phyloP scores from a whole-genome alignment of 1,284 basidiomycete genomes.

The Hemileia vastatrix region DNA sequence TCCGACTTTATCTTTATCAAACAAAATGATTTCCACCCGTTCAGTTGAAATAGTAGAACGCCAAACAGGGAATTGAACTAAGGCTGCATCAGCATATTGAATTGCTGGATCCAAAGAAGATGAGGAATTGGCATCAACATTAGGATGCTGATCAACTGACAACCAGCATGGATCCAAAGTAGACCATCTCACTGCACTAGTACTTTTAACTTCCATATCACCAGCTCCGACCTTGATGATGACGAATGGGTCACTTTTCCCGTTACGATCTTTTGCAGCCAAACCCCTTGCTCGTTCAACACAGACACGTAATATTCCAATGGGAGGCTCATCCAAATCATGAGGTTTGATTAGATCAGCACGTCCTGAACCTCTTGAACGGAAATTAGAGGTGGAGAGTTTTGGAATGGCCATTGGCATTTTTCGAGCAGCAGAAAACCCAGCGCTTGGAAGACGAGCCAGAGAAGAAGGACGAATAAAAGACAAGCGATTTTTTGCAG shows the following conservation, averaged over 20 bases:
- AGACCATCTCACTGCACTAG: slow-evolving; percentile 25
- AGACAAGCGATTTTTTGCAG: too few species aligned
- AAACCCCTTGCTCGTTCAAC: slow-evolving; percentile 26
- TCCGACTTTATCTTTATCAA: slow-evolving; percentile 29
- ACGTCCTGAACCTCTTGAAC: too few species aligned
- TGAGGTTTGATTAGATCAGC: too few species aligned
- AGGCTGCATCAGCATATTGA: too few species aligned
- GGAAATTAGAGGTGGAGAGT: too few species aligned
- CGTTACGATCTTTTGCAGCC: slow-evolving; percentile 37
- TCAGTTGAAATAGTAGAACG: not conserved
- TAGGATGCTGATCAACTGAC: not conserved
- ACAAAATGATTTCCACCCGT: not conserved
- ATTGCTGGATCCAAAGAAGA: not conserved
- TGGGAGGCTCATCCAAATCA: too few species aligned
- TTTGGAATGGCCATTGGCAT: too few species aligned
- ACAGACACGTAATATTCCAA: too few species aligned
- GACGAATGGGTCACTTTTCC: slow-evolving; percentile 37
- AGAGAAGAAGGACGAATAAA: too few species aligned
- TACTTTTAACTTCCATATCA: slow-evolving; percentile 23
- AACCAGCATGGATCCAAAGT: not conserved
- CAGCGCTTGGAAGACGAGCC: too few species aligned
- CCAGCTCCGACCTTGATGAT: slow-evolving; percentile 21
- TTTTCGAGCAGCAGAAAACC: too few species aligned
- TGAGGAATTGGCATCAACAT: not conserved
- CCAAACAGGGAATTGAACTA: not conserved